These are phyloP conservation scores for Cercospora sp. DNA, from an alignment of 2,329 filamentous ascomycete species.

Conservation along the genomic window DNA sequence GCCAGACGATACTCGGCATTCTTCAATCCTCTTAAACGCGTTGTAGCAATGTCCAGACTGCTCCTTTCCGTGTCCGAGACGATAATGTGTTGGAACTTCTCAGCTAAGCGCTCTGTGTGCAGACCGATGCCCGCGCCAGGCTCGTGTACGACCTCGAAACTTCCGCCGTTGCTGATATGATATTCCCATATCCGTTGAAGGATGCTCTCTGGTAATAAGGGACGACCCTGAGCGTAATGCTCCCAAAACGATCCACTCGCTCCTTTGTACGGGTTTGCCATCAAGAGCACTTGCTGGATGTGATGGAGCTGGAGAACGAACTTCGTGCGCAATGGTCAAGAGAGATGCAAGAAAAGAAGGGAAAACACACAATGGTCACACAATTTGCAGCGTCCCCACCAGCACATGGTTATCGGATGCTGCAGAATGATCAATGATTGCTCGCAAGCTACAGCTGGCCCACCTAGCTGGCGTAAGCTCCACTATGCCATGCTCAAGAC, in stretches of 20 bases:
- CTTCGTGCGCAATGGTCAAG: not conserved
- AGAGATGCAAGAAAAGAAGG: not conserved
- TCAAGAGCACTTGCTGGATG: not conserved
- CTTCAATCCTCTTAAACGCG: not conserved
- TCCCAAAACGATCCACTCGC: slow-evolving; percentile 28
- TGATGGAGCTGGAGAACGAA: not conserved
- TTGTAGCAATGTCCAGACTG: slow-evolving; percentile 28
- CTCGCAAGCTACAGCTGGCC: not conserved
- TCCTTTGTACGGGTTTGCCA: slow-evolving; percentile 1
- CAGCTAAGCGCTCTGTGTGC: slow-evolving; percentile 22
- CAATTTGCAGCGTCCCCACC: not conserved
- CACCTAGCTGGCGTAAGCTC: not conserved
- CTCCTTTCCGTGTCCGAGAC: slow-evolving; percentile 29
- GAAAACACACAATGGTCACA: not conserved
- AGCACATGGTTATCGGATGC: not conserved
- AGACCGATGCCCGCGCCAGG: slow-evolving; percentile 32
- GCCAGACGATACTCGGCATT: not conserved
- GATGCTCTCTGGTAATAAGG: slow-evolving; percentile 23
- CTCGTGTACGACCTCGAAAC: slow-evolving; percentile 28
- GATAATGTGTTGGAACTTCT: slow-evolving; percentile 29
- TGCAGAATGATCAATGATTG: not conserved
- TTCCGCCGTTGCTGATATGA: slow-evolving; percentile 26
- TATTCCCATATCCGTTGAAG: slow-evolving; percentile 32
- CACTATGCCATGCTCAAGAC: not conserved
- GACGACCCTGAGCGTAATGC: slow-evolving; percentile 32